These are phyloP conservation scores for Zopfia rhizophila DNA, from an alignment of 2,329 filamentous ascomycete genomes.

Conservation along the genomic window DNA sequence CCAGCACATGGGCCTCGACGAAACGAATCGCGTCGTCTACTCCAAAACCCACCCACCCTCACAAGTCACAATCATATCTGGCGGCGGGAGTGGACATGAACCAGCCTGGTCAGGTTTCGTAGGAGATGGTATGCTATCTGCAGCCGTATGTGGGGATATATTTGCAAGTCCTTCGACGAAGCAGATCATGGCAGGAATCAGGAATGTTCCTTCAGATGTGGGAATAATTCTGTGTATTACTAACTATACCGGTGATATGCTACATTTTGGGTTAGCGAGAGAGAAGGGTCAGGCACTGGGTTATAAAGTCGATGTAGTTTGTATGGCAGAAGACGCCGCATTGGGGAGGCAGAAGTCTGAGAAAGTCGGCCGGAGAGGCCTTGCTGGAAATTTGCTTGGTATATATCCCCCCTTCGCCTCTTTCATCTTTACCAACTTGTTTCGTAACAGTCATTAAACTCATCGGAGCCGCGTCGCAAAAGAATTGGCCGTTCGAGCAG, in stretches of 20 bases:
- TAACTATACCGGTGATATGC: constrained; percentile 62
- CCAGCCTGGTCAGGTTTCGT: constrained; percentile 62
- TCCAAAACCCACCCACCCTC: constrained; percentile 55
- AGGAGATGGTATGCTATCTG: constrained; percentile 60
- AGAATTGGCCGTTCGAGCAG: constrained; percentile 57
- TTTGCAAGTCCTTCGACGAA: constrained; percentile 61
- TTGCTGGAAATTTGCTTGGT: constrained; percentile 62
- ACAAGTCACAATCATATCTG: constrained; percentile 59
- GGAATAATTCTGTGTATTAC: constrained; percentile 61
- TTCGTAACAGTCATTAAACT: constrained; percentile 56
- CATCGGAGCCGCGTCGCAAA: constrained; percentile 57
- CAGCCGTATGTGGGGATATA: constrained; percentile 60
- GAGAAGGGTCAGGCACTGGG: constrained; percentile 59
- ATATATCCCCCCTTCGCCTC: constrained; percentile 7
- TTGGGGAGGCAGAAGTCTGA: constrained; percentile 60
- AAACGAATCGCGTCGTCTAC: constrained; percentile 60
- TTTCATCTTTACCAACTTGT: not conserved
- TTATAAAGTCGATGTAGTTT: constrained; percentile 58
- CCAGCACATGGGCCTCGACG: constrained; percentile 55
- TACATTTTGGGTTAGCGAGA: constrained; percentile 61
- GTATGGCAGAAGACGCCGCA: constrained; percentile 61
- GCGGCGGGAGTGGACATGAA: constrained; percentile 61
- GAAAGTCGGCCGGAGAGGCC: constrained; percentile 60
- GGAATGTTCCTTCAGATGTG: constrained; percentile 57
- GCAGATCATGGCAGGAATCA: constrained; percentile 61